Base-by-base conservation (phyloP, 495 filamentous ascomycete genomes). In the Aspergillus cavernicola region DNA sequence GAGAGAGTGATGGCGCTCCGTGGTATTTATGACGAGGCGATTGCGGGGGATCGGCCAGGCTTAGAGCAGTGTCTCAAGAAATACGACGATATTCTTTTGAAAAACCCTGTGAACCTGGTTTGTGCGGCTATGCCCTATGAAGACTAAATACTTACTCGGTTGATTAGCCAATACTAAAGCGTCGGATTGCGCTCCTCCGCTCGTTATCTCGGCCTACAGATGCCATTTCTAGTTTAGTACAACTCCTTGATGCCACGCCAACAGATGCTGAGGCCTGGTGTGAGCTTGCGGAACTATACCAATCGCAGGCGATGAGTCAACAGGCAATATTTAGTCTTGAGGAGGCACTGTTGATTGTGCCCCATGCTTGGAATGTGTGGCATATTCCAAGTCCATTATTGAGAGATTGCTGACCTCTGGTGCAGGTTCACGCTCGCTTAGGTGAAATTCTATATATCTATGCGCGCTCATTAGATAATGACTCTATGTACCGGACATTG, bases 231-330 rank as follows among this genome's bases (percentile, higher is more conserved):
- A 81, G 83, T 33, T 71, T 97, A 36, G 81, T 84, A 53, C 75
- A 85, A 52, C 75, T 97, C 24, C 77, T 98, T 36, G 85, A 91
- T 54, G 81, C 85, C 52, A 86, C 87, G 9, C 92, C 93, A 5
- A 96, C 89, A 7, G 95, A 97, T 73, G 85, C 86, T 10, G 93
- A 98, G 67, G 85, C 89, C 15, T 98, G 93, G 93, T 84, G 89
- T 46, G 93, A 98, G 73, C 77, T 98, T 58, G 79, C 88, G 28
- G 88, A 92, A 58, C 69, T 97, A 28, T 97, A 98, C 66, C 72
- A 90, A 39, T 71, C 76, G 1, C 86, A 90, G 61, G 87, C 87
- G 6, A 69, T 89, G 60, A 87, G 86, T 59, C 66, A 80, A 18
- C 92, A 96, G 65, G 90, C 92, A 29, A 82, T 92, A 40, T 97